Evolutionary conservation across 2,329 filamentous ascomycete species (phyloP), one percentile per base, ranked within the genome.

Genomic region (Apiospora aurea): DNA sequence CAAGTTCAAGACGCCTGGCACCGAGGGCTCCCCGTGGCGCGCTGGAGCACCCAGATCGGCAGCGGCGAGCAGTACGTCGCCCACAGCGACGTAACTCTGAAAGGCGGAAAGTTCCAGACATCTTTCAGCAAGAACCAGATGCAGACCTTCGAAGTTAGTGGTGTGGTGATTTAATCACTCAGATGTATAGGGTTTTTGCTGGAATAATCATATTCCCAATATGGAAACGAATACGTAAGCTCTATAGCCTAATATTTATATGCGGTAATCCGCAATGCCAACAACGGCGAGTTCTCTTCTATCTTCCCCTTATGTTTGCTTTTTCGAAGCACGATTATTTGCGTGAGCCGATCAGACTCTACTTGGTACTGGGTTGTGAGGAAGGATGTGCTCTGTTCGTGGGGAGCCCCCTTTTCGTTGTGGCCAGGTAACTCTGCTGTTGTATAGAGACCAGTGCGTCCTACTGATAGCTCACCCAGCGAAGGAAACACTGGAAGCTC

Each of bases 31-130:
- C 8, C 73, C 8, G 80, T 84, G 34, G 74, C 75, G 67, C 76
- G 82, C 18, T 84, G 83, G 82, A 78, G 75, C 67, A 84, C 82
- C 44, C 78, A 80, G 71, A 78, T 83, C 66, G 76, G 79, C n/a
- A 76, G 73, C 24, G 82, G 82, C 10, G 76, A 78, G n/a, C 76
- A 77, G 57, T 83, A 83, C 72, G 81, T 77, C 18, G 47, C 51
- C 16, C 73, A 75, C 24, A 76, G 78, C 66, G 75, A 72, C 24
- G 82, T 82, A 72, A 83, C 79, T 0, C 74, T 84, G 2, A 79
- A 74, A 47, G 81, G 81, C 26, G 80, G 75, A 0, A 81, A 77
- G 72, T 83, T 84, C 69, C 80, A 79, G 79, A 80, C 80, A 5
- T 79, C 77, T 14, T 83, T 84, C 71, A 77, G 76, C 24, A 78